A percentile compares a stretch with the other conserved stretches of the same genome.
phyloP scores from a whole-genome alignment of 2,329 filamentous ascomycete species.

The Ambrosiella cleistominuta region DNA sequence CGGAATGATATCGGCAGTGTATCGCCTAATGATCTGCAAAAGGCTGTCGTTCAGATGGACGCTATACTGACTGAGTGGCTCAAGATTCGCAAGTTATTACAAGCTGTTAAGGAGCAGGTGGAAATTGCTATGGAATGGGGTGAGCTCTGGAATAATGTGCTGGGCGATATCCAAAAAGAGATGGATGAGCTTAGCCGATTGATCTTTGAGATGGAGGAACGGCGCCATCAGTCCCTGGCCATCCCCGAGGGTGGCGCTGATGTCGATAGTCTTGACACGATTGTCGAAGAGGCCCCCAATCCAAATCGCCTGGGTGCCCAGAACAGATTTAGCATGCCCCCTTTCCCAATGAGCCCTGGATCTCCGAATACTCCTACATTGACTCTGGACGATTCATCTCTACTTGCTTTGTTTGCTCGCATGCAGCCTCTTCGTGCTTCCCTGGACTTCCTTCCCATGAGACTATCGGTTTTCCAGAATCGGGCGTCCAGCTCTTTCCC shows the following conservation, averaged over 20 bases:
- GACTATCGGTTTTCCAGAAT: slow-evolving; percentile 67
- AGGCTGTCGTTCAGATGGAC: slow-evolving; percentile 78
- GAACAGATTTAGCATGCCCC: slow-evolving; percentile 46
- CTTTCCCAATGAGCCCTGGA: slow-evolving; percentile 44
- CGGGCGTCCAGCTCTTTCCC: slow-evolving; percentile 68
- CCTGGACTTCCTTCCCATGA: slow-evolving; percentile 89
- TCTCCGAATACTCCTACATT: slow-evolving; percentile 38
- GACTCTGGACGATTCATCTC: slow-evolving; percentile 66
- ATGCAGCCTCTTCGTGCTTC: slow-evolving; percentile 91
- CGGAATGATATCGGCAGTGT: slow-evolving; percentile 60
- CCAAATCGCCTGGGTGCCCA: slow-evolving; percentile 28
- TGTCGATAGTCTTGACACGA: slow-evolving; percentile 78
- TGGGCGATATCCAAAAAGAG: slow-evolving; percentile 85
- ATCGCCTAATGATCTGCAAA: slow-evolving; percentile 50
- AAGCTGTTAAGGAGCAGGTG: slow-evolving; percentile 71
- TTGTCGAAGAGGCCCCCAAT: slow-evolving; percentile 69
- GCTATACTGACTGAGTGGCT: slow-evolving; percentile 69
- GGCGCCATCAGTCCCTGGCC: slow-evolving; percentile 57
- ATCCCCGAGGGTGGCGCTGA: slow-evolving; percentile 52
- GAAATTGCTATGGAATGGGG: slow-evolving; percentile 99
- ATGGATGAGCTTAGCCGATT: slow-evolving; percentile 60
- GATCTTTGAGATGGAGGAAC: slow-evolving; percentile 96
- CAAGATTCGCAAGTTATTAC: slow-evolving; percentile 59
- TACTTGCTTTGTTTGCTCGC: slow-evolving; percentile 78
- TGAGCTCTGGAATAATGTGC: slow-evolving; percentile 82